phyloP scores from a whole-genome alignment of 306 rosid species.

The Malus sieversii region DNA sequence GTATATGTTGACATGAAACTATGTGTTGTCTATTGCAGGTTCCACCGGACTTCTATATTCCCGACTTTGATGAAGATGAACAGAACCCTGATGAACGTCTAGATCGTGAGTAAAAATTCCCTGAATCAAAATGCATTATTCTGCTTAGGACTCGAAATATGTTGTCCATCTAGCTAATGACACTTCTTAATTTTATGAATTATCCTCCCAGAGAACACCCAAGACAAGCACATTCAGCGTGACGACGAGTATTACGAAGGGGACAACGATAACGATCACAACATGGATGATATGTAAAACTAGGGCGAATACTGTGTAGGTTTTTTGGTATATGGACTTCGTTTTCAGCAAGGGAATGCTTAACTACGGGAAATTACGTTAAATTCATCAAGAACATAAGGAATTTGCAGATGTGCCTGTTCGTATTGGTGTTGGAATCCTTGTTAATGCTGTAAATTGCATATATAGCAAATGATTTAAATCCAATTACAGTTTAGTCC shows the following conservation, averaged over 20 bases:
- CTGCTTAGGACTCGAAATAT: background rate
- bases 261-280: constrained; percentile 83
- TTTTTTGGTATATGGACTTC: background rate
- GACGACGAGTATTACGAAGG: constrained; percentile 91
- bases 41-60: constrained; percentile 93
- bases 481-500: too few relatives aligned
- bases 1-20: background rate
- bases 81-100: constrained; percentile 93
- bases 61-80: constrained; percentile 86
- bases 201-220: constrained; percentile 61
- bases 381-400: background rate
- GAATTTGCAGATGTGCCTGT: background rate
- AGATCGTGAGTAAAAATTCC: constrained; percentile 55
- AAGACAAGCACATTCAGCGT: constrained; percentile 87
- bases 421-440: background rate
- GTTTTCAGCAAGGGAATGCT: background rate
- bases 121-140: background rate
- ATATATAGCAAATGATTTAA: background rate
- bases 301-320: background rate
- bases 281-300: constrained; percentile 53
- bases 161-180: background rate
- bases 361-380: background rate
- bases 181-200: background rate
- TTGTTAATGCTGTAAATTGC: background rate
- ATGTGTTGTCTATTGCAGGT: constrained; percentile 46